Evolutionary conservation across 352 stramenopile genomes (phyloP).

Genomic region (Globisporangium echinulatum): DNA sequence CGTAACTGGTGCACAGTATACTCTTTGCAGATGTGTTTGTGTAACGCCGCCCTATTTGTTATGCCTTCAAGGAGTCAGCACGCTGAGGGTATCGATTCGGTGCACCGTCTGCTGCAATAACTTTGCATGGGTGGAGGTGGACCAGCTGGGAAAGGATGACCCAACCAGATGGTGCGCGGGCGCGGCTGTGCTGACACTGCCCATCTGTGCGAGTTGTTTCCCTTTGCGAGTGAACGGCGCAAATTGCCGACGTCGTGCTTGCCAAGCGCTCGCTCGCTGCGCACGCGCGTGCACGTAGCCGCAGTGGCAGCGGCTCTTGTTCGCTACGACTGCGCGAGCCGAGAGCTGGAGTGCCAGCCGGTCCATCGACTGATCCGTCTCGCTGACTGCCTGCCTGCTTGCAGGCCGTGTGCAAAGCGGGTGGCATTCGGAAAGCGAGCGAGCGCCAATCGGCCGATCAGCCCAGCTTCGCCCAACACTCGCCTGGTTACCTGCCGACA

Average conservation of each 20-base stretch:
- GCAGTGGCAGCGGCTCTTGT: neutral
- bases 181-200: conserved; percentile 6
- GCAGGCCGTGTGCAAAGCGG: too few species aligned
- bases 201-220: conserved; percentile 9
- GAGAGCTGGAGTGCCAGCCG: conserved; percentile 11
- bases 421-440: neutral
- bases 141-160: conserved; percentile 17
- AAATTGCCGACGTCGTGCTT: neutral
- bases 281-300: neutral
- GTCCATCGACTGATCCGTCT: conserved; percentile 5
- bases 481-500: too few species aligned
- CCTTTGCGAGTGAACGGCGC: too few species aligned
- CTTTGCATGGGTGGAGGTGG: conserved; percentile 11
- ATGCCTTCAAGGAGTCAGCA: conserved; percentile 13
- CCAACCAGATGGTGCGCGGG: conserved; percentile 12
- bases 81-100: neutral
- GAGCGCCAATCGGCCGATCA: neutral
- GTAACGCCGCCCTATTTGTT: neutral
- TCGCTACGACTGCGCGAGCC: conserved; percentile 1
- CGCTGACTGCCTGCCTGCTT: conserved; percentile 2
- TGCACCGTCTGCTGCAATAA: neutral
- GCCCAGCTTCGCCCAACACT: neutral
- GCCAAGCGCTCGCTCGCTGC: neutral
- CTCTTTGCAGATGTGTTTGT: neutral
- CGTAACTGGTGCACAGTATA: neutral